Evolutionary conservation across 805 yeast genomes (phyloP), one percentile per base, ranked within the genome.

Genomic region (Starmerella riodocensis): DNA sequence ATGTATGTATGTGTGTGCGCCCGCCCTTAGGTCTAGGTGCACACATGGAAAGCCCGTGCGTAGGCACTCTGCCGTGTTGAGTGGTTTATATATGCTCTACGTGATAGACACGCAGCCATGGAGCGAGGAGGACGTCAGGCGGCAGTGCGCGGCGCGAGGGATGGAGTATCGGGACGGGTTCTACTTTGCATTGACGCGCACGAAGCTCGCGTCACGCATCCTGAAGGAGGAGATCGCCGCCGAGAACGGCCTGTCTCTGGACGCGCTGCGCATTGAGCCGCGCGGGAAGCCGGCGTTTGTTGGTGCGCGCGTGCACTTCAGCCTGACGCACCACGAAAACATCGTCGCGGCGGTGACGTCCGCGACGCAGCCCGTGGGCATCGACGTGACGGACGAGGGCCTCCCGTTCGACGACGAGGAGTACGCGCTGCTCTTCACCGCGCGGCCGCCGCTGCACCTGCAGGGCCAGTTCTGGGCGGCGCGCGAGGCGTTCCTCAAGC

Each of bases 401-500:
- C 25, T 39, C 6, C 45, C 46, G 13, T 49, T 50, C 39, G 28
- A 32, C 8, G 16, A 18, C 19, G 34, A 19, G 3, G 48, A 51
- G 36, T 30, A 36, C 4, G 23, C 6, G 4, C 12, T 25, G 27
- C 32, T 50, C 28, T 51, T 41, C 29, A 29, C 28, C 3, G 29
- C 18, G 6, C 24, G 18, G 9, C 48, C 48, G 12, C 16, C 38
- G 6, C 12, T n/a, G 6, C 8, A n/a, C 12, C 20, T 31, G 17
- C 30, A 27, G 19, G 48, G 52, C 17, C 28, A 42, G 7, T 42
- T 32, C 26, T 52, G 55, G 56, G 52, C 55, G 3, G 50, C 46
- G 11, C 36, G 54, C 6, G 56, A 52, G 31, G 53, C 54, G 14
- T 49, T 39, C 23, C 38, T 52, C n/a, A 53, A 53, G 33, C 36